Evolutionary conservation across 2,329 filamentous ascomycete species (phyloP), one percentile per base, ranked within the genome.

Genomic region (Aspergillus sp.): DNA sequence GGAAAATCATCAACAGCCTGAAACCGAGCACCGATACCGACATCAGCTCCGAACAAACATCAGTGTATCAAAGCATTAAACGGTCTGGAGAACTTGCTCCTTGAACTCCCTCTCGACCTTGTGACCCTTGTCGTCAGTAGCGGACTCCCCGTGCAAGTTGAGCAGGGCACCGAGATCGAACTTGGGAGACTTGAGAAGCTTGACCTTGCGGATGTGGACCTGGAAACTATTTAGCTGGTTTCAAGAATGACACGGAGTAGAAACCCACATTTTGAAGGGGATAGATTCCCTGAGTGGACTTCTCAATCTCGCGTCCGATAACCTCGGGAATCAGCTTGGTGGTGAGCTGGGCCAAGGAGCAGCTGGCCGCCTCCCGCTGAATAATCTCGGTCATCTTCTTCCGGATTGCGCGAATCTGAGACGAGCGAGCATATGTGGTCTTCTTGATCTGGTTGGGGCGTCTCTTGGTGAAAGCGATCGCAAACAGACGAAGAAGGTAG

Each of bases 381-480:
- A 99, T 98, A 83, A 99, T 98, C 84, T 99, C 95, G 68, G 87
- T 90, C 95, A 99, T 99, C 92, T 99, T 98, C 87, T 93, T 95
- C 82, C 95, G 91, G 82, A 99, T 99, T 73, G 90, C 89, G 71
- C 94, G 90, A 82, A 98, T 98, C 85, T 99, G 95, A 68, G 95
- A 98, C 68, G 92, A 92, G 69, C 90, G 90, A 72, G 95, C 95
- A 79, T 99, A 99, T 79, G 95, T 99, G 76, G 95, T 99, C 91
- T 98, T 99, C 91, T 96, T 96, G 87, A 99, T 94, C 87, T 99
- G 95, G 87, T 98, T 99, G 74, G 92, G 92, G 78, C 95, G 90
- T 82, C 92, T 88, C 90, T 98, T 98, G 83, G 95, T 99, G 87
- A 99, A 99, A 74, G 91, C 95, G 73, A 99, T 99, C 80, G 92